Conservation (phyloP, 148 eudicot genomes). For the Spergularia marina region DNA sequence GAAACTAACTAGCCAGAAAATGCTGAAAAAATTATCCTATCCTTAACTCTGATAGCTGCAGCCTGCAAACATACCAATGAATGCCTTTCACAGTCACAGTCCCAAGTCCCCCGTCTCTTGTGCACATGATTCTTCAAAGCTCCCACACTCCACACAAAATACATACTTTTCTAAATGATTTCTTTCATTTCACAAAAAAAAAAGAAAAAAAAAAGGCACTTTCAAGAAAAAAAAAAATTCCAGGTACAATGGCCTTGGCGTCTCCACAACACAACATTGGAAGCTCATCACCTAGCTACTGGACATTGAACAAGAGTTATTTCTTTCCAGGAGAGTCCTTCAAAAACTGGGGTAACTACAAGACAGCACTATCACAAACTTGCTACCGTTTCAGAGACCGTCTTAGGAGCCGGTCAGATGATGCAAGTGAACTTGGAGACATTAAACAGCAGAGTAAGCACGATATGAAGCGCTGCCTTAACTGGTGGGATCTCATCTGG, state of each 20-base stretch:
- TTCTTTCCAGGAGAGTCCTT: constrained; percentile 76
- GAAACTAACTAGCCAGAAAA: too few species aligned
- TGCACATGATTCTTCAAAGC: too few species aligned
- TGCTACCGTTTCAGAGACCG: constrained; percentile 51
- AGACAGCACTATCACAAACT: constrained; percentile 40
- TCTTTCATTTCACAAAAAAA: too few species aligned
- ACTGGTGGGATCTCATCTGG: constrained; percentile 89
- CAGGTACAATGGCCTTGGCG: not conserved
- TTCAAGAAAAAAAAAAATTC: not conserved
- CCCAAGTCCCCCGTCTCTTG: too few species aligned
- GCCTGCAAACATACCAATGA: too few species aligned
- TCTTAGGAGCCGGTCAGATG: constrained; percentile 50
- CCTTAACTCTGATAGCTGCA: too few species aligned
- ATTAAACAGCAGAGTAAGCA: constrained; percentile 49
- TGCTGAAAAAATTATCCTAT: too few species aligned
- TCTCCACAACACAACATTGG: not conserved
- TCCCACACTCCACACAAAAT: too few species aligned
- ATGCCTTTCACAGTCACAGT: too few species aligned
- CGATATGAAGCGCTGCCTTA: constrained; percentile 60
- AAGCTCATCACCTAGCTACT: constrained; percentile 12
- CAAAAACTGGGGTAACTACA: constrained; percentile 51
- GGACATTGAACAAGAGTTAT: constrained; percentile 45
- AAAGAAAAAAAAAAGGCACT: too few species aligned
- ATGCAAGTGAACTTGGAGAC: constrained; percentile 46
- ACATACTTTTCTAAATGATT: too few species aligned